A percentile compares a stretch with the other conserved stretches of the same genome.
Evolutionary conservation across 2,329 filamentous ascomycete species (phyloP).

Genomic region (Fusarium irregulare): DNA sequence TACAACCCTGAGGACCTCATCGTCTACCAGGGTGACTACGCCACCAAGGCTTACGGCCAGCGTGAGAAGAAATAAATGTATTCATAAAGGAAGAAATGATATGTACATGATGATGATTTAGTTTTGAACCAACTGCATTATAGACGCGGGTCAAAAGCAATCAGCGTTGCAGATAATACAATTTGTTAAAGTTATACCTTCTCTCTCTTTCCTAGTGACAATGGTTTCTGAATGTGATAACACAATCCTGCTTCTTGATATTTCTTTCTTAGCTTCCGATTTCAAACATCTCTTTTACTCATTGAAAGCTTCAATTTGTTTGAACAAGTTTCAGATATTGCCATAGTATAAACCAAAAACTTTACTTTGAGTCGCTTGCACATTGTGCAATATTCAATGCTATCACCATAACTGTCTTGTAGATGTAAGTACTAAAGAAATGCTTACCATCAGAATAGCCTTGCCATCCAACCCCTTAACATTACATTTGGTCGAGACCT

Average conservation of each 20-base stretch:
- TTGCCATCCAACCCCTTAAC: too few species aligned
- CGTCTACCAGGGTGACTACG: slow-evolving; percentile 89
- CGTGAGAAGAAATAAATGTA: slow-evolving; percentile 58
- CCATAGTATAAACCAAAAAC: neutral
- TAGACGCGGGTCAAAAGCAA: slow-evolving; percentile 39
- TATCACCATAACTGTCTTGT: too few species aligned
- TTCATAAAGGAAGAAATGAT: slow-evolving; percentile 30
- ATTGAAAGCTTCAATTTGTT: neutral
- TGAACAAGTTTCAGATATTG: neutral
- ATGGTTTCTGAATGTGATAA: neutral
- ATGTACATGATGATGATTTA: slow-evolving; percentile 42
- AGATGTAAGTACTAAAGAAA: too few species aligned
- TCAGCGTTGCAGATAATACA: slow-evolving; percentile 42
- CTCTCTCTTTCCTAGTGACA: neutral
- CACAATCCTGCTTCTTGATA: neutral
- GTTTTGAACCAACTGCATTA: slow-evolving; percentile 34
- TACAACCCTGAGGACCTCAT: slow-evolving; percentile 94
- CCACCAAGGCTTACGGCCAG: slow-evolving; percentile 92
- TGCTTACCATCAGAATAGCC: too few species aligned
- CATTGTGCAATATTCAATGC: neutral
- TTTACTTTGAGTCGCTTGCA: neutral
- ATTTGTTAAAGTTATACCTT: slow-evolving; percentile 33
- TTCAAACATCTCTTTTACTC: neutral
- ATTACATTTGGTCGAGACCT: too few species aligned
- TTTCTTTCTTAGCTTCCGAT: neutral